A percentile compares a stretch with the other conserved stretches of the same genome.
Evolutionary conservation across 768 basidiomycete species (phyloP).

Genomic region (Coprinopsis marcescibilis): DNA sequence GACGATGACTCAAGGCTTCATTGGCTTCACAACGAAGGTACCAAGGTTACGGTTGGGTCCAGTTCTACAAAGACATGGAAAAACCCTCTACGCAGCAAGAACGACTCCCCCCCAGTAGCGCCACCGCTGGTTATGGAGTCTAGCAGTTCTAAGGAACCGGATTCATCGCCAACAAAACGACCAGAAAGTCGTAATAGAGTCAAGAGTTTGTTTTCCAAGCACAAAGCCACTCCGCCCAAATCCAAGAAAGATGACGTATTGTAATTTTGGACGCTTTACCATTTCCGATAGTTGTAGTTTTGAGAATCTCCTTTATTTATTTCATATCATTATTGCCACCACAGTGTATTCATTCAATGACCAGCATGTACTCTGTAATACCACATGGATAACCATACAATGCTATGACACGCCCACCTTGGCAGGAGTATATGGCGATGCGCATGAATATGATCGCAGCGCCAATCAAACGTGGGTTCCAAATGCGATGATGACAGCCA

Average conservation of each 20-base stretch:
- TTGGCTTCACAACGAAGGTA: conserved; percentile 12
- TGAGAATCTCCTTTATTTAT: too few species aligned
- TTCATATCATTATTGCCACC: too few species aligned
- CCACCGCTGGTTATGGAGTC: not conserved
- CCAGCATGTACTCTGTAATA: too few species aligned
- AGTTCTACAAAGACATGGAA: conserved; percentile 13
- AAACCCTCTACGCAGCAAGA: conserved; percentile 14
- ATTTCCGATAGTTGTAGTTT: too few species aligned
- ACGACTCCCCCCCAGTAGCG: conserved; percentile 12
- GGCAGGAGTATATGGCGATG: too few species aligned
- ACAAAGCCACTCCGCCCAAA: not conserved
- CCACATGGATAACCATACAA: too few species aligned
- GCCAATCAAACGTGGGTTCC: too few species aligned
- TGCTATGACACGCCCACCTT: too few species aligned
- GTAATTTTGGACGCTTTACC: not conserved
- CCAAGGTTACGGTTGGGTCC: conserved; percentile 7
- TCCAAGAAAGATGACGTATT: not conserved
- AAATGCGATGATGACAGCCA: too few species aligned
- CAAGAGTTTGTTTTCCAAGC: not conserved
- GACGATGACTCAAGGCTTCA: conserved; percentile 24
- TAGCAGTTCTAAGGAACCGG: not conserved
- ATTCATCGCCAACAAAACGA: not conserved
- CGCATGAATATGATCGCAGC: too few species aligned
- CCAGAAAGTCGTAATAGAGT: not conserved
- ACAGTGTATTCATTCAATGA: too few species aligned